Evolutionary conservation across 164 flowering plant genomes (phyloP).

Genomic region (Liriodendron chinense): DNA sequence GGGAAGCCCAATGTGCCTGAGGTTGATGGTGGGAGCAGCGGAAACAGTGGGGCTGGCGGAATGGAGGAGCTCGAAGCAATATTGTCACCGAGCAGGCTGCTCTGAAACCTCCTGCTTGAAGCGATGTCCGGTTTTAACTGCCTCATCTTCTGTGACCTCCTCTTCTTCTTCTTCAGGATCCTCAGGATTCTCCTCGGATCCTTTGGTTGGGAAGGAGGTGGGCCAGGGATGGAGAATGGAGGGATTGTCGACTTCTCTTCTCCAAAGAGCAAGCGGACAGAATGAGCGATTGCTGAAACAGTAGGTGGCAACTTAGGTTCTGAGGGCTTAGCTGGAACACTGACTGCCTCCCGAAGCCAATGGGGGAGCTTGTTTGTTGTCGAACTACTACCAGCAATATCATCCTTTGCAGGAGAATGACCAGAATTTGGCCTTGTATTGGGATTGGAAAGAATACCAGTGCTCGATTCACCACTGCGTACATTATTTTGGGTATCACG

Average conservation of each 20-base stretch:
- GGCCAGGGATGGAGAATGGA: constrained; percentile 79
- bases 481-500: constrained; percentile 29
- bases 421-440: constrained; percentile 23
- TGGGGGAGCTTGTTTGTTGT: constrained; percentile 75
- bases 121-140: constrained; percentile 23
- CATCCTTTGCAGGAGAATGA: constrained; percentile 36
- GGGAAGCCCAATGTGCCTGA: constrained; percentile 27
- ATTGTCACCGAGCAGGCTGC: constrained; percentile 22
- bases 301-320: constrained; percentile 74
- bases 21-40: constrained; percentile 20
- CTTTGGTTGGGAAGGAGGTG: constrained; percentile 69
- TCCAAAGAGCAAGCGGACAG: constrained; percentile 83
- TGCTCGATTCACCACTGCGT: constrained; percentile 32
- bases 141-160: constrained; percentile 26
- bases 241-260: constrained; percentile 69
- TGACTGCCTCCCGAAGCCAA: constrained; percentile 97
- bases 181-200: constrained; percentile 64
- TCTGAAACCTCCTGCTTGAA: constrained; percentile 23
- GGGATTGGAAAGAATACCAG: constrained; percentile 25
- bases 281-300: constrained; percentile 83
- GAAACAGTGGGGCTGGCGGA: constrained; percentile 24
- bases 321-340: constrained; percentile 45
- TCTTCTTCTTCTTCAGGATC: constrained; percentile 49
- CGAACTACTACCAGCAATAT: constrained; percentile 36
- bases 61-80: constrained; percentile 35